These are phyloP conservation scores for Mycena polygramma DNA, from an alignment of 768 basidiomycete species.

Conservation along the genomic window DNA sequence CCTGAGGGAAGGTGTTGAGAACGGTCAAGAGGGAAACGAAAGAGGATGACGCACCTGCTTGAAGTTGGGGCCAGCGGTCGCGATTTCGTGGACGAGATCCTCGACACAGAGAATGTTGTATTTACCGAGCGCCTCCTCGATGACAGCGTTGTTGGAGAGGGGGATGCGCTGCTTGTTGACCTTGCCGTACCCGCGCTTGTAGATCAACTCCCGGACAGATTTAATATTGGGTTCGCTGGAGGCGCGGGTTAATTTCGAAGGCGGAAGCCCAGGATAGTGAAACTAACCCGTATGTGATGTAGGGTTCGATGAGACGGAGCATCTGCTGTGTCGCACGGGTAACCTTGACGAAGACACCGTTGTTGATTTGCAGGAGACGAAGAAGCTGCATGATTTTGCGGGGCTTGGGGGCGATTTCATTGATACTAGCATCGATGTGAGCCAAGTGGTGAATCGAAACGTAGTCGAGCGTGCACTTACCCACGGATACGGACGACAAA, in stretches of 20 bases:
- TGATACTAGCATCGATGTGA: constrained; percentile 79
- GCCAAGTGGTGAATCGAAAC: not conserved
- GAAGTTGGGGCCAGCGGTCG: constrained; percentile 97
- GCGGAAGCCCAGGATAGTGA: not conserved
- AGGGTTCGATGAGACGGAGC: constrained; percentile 97
- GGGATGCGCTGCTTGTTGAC: constrained; percentile 98
- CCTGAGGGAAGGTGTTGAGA: constrained; percentile 54
- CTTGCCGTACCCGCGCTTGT: constrained; percentile 99
- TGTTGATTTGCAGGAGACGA: constrained; percentile 99
- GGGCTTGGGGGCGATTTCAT: constrained; percentile 99
- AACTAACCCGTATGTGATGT: constrained; percentile 93
- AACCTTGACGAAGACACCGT: constrained; percentile 97
- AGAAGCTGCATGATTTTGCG: constrained; percentile 99
- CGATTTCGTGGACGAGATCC: constrained; percentile 97
- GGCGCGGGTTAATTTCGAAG: constrained; percentile 3
- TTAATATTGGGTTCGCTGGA: constrained; percentile 95
- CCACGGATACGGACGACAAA: constrained; percentile 98
- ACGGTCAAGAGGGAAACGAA: constrained; percentile 11
- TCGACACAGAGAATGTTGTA: constrained; percentile 97
- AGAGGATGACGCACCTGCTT: constrained; percentile 79
- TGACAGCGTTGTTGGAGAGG: constrained; percentile 92
- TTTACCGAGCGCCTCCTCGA: constrained; percentile 92
- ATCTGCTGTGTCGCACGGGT: constrained; percentile 97
- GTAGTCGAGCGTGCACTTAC: constrained; percentile 61
- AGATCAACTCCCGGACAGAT: constrained; percentile 95